Conservation (phyloP, 306 rosid genomes). For the cucumber (Cucumis sativus) region Cucumber_9930_V3 NC_026658.2:24094501-24095000, state of each 20-base stretch:
- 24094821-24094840: slow-evolving; percentile 36
- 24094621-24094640: slow-evolving; percentile 41
- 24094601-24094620: slow-evolving; percentile 40
- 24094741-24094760: slow-evolving; percentile 46
- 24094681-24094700: slow-evolving; percentile 15
- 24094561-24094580: neutral
- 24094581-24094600: slow-evolving; percentile 24
- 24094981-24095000: slow-evolving; percentile 29
- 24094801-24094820: slow-evolving; percentile 32
- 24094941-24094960: slow-evolving; percentile 44
- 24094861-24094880: slow-evolving; percentile 60
- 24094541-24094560: slow-evolving; percentile 15
- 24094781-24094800: slow-evolving; percentile 17
- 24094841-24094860: slow-evolving; percentile 45
- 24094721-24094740: slow-evolving; percentile 36
- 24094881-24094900: slow-evolving; percentile 35
- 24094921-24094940: slow-evolving; percentile 43
- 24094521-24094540: slow-evolving; percentile 13
- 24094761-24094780: slow-evolving; percentile 16
- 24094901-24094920: slow-evolving; percentile 40
- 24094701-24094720: slow-evolving; percentile 38
- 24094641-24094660: slow-evolving; percentile 30
- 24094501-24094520: slow-evolving; percentile 2
- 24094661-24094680: neutral
- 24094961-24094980: slow-evolving; percentile 55